Percentiles rank a stretch among this genome's conserved stretches.
Evolutionary conservation across 2,329 filamentous ascomycete species (phyloP).

Genomic region (Helotiales sp.): DNA sequence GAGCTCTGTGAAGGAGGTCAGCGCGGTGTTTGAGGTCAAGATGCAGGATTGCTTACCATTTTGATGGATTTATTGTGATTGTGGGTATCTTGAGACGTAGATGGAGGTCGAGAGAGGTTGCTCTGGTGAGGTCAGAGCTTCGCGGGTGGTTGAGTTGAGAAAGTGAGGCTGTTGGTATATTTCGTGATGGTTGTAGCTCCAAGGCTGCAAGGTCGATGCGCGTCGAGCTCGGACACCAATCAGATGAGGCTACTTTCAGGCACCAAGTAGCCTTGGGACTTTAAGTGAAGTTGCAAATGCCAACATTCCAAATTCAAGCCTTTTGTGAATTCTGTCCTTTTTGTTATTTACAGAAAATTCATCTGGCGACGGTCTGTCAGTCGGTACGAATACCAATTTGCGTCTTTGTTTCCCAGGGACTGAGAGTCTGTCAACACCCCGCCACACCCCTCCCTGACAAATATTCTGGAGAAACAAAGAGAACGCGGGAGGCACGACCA

Average conservation of each 20-base stretch:
- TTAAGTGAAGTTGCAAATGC: not conserved
- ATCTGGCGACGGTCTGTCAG: too few species aligned
- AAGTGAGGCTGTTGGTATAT: constrained; percentile 20
- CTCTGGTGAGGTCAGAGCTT: constrained; percentile 18
- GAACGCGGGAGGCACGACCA: constrained; percentile 16
- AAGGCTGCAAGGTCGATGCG: constrained; percentile 35
- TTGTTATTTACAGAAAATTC: too few species aligned
- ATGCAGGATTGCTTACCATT: constrained; percentile 30
- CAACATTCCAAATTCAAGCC: not conserved
- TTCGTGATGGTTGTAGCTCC: constrained; percentile 11
- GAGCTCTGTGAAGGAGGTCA: constrained; percentile 62
- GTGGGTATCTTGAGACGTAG: constrained; percentile 3
- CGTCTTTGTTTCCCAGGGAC: too few species aligned
- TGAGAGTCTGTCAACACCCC: constrained; percentile 24
- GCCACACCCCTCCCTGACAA: constrained; percentile 30
- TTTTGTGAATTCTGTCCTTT: not conserved
- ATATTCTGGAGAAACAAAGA: constrained; percentile 29
- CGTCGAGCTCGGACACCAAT: constrained; percentile 29
- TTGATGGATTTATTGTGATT: constrained; percentile 13
- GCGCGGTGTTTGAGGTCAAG: constrained; percentile 22
- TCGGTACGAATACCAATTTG: too few species aligned
- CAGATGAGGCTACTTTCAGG: constrained; percentile 20
- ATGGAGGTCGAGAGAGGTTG: not conserved
- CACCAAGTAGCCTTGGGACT: constrained; percentile 20
- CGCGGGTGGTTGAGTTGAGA: constrained; percentile 15